Evolutionary conservation across 331 rosid genomes (phyloP), one percentile per base, ranked within the genome.

Genomic region (Malus hybrid): DNA sequence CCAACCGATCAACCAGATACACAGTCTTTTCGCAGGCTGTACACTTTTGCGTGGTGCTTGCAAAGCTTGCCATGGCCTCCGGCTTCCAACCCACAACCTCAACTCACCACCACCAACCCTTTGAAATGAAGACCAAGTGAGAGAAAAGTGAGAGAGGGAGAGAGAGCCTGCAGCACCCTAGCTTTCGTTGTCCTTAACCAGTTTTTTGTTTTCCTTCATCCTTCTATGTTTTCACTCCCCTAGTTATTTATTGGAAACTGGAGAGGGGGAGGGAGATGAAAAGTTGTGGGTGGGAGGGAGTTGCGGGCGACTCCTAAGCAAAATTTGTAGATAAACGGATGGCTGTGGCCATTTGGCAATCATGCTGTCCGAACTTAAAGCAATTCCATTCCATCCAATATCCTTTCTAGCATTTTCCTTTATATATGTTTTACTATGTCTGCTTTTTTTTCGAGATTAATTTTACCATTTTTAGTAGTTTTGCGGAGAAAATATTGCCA

Each of bases 21-120:
- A 87, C 97, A 0, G 95, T 87, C 84, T 89, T 89, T 27, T 77
- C 63, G 48, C 91, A 91, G 20, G 87, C 86, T 33, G 36, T 89
- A 83, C 97, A 91, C 55, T 88, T 88, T 31, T 91, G 97, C 55
- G 88, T 81, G 73, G 89, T 83, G 77, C 93, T 89, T 62, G 56
- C 81, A 33, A 91, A 91, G 71, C 82, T 83, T 50, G 93, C 89
- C 93, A 85, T 91, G 56, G 39, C 75, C 36, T 62, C 6, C 10
- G 36, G 66, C 54, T 82, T 76, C 84, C 73, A 27, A 62, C 50
- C 76, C 82, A 82, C 65, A 60, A 60, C 65, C 65, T 60, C 65
- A 69, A 33, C 48, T 71, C 66, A 52, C 59, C 42, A 54, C 63
- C 62, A 70, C 73, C 74, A 70, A 70, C 75, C 55, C 76, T 12